Conservation (phyloP, 2,329 filamentous ascomycete genomes). For the Thelonectria blattea region DNA sequence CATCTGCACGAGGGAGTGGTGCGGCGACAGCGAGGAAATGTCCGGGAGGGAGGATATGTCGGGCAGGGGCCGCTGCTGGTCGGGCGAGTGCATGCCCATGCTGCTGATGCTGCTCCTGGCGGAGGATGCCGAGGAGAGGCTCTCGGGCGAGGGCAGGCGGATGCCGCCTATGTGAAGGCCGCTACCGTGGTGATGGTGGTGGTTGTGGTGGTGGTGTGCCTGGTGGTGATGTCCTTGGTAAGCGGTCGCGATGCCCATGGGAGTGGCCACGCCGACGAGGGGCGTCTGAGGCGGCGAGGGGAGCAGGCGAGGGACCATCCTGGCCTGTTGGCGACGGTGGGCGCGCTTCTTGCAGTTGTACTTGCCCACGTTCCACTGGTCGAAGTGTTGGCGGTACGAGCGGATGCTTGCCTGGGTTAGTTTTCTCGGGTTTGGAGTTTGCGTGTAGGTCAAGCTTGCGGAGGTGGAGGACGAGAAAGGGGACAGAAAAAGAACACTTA, state of each 20-base stretch:
- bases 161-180: background rate
- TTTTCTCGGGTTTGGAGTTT: background rate
- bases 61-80: slow-evolving; percentile 31
- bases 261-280: background rate
- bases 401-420: slow-evolving; percentile 42
- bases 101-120: slow-evolving; percentile 15
- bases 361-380: slow-evolving; percentile 54
- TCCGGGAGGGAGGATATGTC: background rate
- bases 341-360: slow-evolving; percentile 51
- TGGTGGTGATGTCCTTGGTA: background rate
- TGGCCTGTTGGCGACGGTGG: slow-evolving; percentile 18
- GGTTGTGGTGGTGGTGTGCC: no score
- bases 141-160: slow-evolving; percentile 12
- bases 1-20: background rate
- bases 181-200: background rate
- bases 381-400: slow-evolving; percentile 56
- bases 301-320: slow-evolving; percentile 13
- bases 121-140: slow-evolving; percentile 5
- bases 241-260: background rate
- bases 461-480: background rate
- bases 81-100: slow-evolving; percentile 19
- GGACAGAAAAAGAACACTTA: slow-evolving; percentile 33
- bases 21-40: slow-evolving; percentile 4
- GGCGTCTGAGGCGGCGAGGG: slow-evolving; percentile 31
- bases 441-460: background rate